phyloP scores from a whole-genome alignment of 805 yeast genomes.

The Candida taoyuanica region DNA sequence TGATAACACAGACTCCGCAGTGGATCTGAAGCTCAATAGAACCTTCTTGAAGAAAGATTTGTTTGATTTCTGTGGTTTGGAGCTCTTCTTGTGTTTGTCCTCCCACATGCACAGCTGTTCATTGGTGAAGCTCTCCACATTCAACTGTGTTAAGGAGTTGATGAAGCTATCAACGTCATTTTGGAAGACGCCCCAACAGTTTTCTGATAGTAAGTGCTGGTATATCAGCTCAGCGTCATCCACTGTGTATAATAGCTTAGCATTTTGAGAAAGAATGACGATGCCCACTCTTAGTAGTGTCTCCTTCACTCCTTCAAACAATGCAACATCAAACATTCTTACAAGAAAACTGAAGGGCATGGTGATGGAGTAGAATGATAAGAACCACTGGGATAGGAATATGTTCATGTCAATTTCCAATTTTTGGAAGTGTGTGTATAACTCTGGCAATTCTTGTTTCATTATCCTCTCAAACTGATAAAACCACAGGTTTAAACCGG shows the following conservation, averaged over 20 bases:
- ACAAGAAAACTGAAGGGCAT: conserved; percentile 50
- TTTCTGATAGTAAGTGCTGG: conserved; percentile 36
- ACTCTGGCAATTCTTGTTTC: conserved; percentile 34
- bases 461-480: conserved; percentile 46
- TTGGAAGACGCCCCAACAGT: conserved; percentile 38
- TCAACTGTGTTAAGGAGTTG: conserved; percentile 25
- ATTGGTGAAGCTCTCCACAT: conserved; percentile 10
- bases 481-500: conserved; percentile 48
- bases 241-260: conserved; percentile 32
- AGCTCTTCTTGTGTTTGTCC: conserved; percentile 1
- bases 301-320: conserved; percentile 50
- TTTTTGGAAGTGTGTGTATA: conserved; percentile 38
- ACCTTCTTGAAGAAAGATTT: conserved; percentile 15
- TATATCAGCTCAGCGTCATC: conserved; percentile 38
- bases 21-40: conserved; percentile 12
- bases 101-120: conserved; percentile 9
- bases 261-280: conserved; percentile 46
- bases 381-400: conserved; percentile 63
- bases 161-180: conserved; percentile 34
- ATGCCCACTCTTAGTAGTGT: conserved; percentile 52
- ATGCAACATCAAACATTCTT: conserved; percentile 47
- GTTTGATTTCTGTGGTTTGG: conserved; percentile 5
- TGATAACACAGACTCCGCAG: conserved; percentile 14
- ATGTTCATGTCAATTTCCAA: conserved; percentile 39
- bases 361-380: conserved; percentile 54